Percentiles rank a stretch among this genome's conserved stretches.
These are phyloP conservation scores for Macrophomina tecta DNA, from an alignment of 2,329 filamentous ascomycete genomes.

Conservation along the genomic window DNA sequence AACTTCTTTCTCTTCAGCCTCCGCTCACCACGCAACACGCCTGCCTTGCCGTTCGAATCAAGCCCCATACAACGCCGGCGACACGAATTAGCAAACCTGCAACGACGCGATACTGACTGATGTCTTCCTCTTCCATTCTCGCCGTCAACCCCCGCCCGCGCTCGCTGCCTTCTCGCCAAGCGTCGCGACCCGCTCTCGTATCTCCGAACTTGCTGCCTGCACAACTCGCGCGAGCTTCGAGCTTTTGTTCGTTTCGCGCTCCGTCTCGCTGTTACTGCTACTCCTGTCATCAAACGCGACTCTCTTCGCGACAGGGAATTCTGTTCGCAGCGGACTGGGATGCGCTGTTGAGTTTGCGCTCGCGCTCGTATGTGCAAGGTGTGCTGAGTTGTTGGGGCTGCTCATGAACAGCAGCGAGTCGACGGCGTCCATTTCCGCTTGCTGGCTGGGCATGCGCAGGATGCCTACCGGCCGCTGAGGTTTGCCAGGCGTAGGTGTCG, in stretches of 20 bases:
- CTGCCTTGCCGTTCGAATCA: no score
- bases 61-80: not conserved
- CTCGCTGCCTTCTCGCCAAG: not conserved
- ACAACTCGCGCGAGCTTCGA: not conserved
- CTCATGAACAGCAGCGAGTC: conserved; percentile 84
- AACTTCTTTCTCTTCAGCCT: not conserved
- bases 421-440: conserved; percentile 79
- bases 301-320: conserved; percentile 30
- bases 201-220: conserved; percentile 13
- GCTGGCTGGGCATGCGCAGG: conserved; percentile 72
- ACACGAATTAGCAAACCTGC: not conserved
- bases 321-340: conserved; percentile 40
- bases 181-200: conserved; percentile 10
- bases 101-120: conserved; percentile 1
- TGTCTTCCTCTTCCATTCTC: not conserved
- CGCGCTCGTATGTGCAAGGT: conserved; percentile 30
- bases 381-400: conserved; percentile 72
- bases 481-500: conserved; percentile 42
- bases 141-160: not conserved
- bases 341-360: conserved; percentile 29
- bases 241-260: not conserved
- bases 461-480: conserved; percentile 52
- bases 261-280: conserved; percentile 15
- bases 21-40: no score
- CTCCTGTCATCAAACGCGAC: conserved; percentile 27